Evolutionary conservation across 2,329 filamentous ascomycete species (phyloP).

Genomic region (Aspergillus aculeatus): DNA sequence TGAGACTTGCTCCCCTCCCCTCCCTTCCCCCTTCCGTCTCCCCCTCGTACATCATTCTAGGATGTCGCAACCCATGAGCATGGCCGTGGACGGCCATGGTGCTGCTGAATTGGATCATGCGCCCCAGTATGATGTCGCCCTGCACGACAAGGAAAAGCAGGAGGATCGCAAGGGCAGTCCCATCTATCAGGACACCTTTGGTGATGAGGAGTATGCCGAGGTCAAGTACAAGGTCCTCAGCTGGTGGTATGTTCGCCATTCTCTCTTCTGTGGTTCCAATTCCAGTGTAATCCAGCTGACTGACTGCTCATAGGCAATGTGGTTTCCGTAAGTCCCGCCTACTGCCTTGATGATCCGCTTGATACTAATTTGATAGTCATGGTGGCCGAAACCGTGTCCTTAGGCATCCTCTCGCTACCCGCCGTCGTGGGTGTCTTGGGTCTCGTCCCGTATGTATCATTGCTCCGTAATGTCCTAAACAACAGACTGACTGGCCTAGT

Average conservation of each 20-base stretch:
- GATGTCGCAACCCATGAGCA: background rate
- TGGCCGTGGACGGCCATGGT: background rate
- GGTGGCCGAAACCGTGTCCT: constrained; percentile 56
- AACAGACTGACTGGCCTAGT: background rate
- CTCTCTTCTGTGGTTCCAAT: no score
- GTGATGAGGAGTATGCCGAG: constrained; percentile 36
- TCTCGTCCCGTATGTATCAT: constrained; percentile 44
- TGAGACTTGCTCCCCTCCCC: no score
- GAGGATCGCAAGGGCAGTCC: constrained; percentile 8
- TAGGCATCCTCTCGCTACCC: constrained; percentile 56
- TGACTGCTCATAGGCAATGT: constrained; percentile 32
- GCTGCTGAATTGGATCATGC: background rate
- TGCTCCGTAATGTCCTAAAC: background rate
- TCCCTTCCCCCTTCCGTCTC: background rate
- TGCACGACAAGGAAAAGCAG: constrained; percentile 17
- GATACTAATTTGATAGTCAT: constrained; percentile 40
- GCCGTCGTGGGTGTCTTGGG: constrained; percentile 52
- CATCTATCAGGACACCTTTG: constrained; percentile 30
- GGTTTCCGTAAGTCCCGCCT: constrained; percentile 34
- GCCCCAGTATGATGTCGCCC: constrained; percentile 3
- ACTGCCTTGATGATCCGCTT: background rate
- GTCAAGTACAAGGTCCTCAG: constrained; percentile 51
- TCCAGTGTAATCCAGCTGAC: background rate
- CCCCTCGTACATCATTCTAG: background rate
- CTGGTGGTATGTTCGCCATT: constrained; percentile 35